Evolutionary conservation across 2,329 filamentous ascomycete genomes (phyloP).

Genomic region (Alternaria dauci): DNA sequence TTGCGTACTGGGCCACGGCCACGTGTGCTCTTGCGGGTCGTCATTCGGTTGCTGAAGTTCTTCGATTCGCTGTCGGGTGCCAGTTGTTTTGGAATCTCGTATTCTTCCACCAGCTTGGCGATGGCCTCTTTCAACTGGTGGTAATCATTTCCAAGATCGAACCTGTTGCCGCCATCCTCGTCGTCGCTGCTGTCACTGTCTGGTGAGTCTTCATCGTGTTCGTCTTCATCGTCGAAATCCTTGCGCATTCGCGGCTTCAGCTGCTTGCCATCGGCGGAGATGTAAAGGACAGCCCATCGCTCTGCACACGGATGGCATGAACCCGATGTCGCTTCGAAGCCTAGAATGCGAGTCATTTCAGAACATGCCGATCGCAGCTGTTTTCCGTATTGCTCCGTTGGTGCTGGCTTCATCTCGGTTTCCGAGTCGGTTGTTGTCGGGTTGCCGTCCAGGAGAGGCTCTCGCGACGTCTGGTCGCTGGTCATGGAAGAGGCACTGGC

Average conservation of each 20-base stretch:
- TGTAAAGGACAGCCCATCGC: conserved; percentile 82
- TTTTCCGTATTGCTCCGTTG: conserved; percentile 53
- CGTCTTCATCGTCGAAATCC: conserved; percentile 69
- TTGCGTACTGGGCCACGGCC: conserved; percentile 36
- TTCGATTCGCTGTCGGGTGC: conserved; percentile 67
- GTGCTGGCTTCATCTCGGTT: conserved; percentile 59
- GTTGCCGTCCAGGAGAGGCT: conserved; percentile 65
- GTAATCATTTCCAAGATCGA: conserved; percentile 78
- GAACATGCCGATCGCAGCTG: conserved; percentile 73
- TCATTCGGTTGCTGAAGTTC: conserved; percentile 76
- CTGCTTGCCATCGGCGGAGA: conserved; percentile 74
- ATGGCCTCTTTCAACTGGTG: conserved; percentile 83
- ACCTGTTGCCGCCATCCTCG: conserved; percentile 53
- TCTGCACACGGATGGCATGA: conserved; percentile 81
- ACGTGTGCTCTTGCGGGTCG: conserved; percentile 51
- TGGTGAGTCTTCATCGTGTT: conserved; percentile 67
- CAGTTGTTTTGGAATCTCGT: conserved; percentile 75
- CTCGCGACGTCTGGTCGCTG: conserved; percentile 74
- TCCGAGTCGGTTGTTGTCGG: conserved; percentile 37
- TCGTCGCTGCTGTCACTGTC: conserved; percentile 61
- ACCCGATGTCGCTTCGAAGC: conserved; percentile 70
- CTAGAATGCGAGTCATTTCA: conserved; percentile 73
- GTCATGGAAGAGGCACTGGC: conserved; percentile 76
- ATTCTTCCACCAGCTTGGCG: conserved; percentile 81
- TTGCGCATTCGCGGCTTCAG: conserved; percentile 77